Evolutionary conservation across 139 green algal genomes (phyloP).

Genomic region (Volvox reticuliferus): DNA sequence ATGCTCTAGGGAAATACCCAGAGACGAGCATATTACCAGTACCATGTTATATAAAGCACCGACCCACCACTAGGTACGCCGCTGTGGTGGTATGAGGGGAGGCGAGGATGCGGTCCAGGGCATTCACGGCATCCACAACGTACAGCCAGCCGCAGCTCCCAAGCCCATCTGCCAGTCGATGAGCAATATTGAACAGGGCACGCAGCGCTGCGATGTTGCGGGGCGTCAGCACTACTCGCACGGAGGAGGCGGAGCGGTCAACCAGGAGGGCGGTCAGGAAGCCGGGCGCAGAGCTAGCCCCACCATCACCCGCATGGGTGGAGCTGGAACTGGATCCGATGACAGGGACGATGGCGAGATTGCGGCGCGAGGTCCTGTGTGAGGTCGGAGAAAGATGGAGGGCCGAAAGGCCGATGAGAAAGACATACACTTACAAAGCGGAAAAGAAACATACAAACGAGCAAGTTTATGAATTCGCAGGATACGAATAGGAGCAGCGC

Average conservation of each 20-base stretch:
- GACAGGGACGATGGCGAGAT: neutral
- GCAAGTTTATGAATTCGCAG: too few species aligned
- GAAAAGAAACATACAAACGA: too few species aligned
- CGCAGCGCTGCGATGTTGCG: constrained; percentile 86
- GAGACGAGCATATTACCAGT: too few species aligned
- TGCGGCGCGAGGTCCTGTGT: neutral
- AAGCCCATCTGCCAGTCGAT: constrained; percentile 52
- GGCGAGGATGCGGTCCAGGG: constrained; percentile 81
- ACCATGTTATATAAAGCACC: too few species aligned
- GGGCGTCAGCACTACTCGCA: constrained; percentile 67
- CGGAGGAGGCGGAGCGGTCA: neutral
- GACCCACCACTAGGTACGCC: constrained; percentile 58
- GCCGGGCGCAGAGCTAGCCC: neutral
- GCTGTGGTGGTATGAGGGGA: constrained; percentile 80
- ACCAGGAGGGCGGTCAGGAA: constrained; percentile 23
- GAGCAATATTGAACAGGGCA: constrained; percentile 83
- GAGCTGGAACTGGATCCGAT: neutral
- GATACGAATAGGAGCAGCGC: too few species aligned
- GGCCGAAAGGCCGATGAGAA: too few species aligned
- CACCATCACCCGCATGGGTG: neutral
- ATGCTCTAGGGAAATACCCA: too few species aligned
- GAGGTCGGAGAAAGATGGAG: too few species aligned
- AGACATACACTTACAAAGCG: too few species aligned
- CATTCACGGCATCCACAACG: constrained; percentile 85
- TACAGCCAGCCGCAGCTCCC: constrained; percentile 49